These are phyloP conservation scores for Lyophyllum semitale DNA, from an alignment of 768 basidiomycete species.

Conservation along the genomic window DNA sequence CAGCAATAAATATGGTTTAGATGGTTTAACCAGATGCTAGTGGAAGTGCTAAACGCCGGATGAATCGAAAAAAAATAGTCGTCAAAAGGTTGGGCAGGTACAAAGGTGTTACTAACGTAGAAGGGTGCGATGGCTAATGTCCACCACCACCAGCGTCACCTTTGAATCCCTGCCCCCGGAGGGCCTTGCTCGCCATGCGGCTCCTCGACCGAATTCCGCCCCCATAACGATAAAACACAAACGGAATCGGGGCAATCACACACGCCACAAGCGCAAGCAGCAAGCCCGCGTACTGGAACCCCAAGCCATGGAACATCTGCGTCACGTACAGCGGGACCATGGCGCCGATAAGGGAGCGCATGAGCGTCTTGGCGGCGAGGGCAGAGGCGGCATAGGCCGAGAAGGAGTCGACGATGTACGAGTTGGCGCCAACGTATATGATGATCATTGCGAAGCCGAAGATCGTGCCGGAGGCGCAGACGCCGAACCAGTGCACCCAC, in stretches of 20 bases:
- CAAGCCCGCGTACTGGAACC: conserved; percentile 41
- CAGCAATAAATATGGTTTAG: too few species aligned
- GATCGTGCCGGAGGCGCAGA: conserved; percentile 34
- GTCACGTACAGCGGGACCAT: conserved; percentile 40
- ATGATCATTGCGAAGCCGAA: conserved; percentile 45
- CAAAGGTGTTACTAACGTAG: too few species aligned
- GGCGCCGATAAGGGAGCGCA: conserved; percentile 37
- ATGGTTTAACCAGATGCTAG: too few species aligned
- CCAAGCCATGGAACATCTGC: conserved; percentile 44
- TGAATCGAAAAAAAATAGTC: too few species aligned
- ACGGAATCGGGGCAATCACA: conserved; percentile 39
- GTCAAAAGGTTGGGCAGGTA: too few species aligned
- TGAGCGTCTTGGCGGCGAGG: conserved; percentile 44
- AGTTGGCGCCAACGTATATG: conserved; percentile 44
- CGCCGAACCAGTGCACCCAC: conserved; percentile 38
- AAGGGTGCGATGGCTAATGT: too few species aligned
- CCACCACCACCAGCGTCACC: not conserved
- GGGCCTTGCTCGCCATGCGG: conserved; percentile 6
- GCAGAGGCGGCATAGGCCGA: conserved; percentile 44
- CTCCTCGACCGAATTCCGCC: conserved; percentile 36
- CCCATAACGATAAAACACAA: conserved; percentile 42
- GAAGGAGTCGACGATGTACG: conserved; percentile 47
- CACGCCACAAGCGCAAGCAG: conserved; percentile 34
- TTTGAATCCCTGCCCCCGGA: conserved; percentile 10
- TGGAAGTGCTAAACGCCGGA: too few species aligned